phyloP scores from a whole-genome alignment of 768 basidiomycete species.

The Exidia glandulosa region DNA sequence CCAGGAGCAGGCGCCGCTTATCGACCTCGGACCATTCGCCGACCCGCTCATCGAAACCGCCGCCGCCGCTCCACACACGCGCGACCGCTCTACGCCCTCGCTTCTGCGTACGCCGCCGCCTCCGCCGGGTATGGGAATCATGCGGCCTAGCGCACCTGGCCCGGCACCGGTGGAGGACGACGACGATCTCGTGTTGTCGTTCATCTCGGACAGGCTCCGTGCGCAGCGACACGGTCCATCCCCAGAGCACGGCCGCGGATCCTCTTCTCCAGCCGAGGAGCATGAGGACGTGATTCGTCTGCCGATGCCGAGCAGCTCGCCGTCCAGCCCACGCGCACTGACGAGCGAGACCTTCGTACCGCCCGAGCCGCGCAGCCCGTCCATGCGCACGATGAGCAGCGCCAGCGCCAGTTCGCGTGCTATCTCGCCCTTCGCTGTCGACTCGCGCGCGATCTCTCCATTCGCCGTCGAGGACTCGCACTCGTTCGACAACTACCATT shows the following conservation, averaged over 20 bases:
- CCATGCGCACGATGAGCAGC: too few relatives aligned
- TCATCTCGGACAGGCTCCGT: neutral
- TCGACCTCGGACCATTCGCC: neutral
- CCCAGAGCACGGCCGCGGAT: neutral
- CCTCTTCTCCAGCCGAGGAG: too few relatives aligned
- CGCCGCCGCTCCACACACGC: neutral
- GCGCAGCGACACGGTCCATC: neutral
- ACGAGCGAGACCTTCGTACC: neutral
- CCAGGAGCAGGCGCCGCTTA: neutral
- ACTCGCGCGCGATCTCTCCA: too few relatives aligned
- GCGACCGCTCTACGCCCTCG: neutral
- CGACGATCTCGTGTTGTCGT: neutral
- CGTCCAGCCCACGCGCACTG: neutral
- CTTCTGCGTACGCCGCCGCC: neutral
- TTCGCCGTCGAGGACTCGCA: too few relatives aligned
- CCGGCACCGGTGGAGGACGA: neutral
- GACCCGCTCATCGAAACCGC: neutral
- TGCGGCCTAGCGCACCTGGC: neutral
- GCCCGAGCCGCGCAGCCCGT: neutral
- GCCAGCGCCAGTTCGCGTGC: too few relatives aligned
- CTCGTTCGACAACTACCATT: too few relatives aligned
- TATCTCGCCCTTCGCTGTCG: too few relatives aligned
- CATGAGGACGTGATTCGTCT: neutral
- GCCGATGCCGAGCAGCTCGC: neutral
- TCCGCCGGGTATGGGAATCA: neutral